These are phyloP conservation scores for Populus pruinosa DNA, from an alignment of 345 rosid genomes.

Conservation along the genomic window DNA sequence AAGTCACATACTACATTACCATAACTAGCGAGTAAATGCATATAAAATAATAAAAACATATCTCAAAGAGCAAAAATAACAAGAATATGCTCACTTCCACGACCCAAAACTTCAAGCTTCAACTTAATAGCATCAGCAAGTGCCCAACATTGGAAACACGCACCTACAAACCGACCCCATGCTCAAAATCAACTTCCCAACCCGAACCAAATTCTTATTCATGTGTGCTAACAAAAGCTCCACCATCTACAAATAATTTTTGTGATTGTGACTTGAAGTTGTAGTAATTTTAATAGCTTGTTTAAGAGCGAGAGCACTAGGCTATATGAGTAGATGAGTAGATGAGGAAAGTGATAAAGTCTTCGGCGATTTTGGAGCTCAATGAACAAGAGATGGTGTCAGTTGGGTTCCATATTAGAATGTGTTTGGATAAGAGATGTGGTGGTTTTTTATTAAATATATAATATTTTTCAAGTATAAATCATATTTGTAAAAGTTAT, in stretches of 20 bases:
- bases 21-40: conserved; percentile 55
- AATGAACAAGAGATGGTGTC: conserved; percentile 49
- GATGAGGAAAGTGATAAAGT: conserved; percentile 76
- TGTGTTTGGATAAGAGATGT: too few species aligned
- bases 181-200: conserved; percentile 73
- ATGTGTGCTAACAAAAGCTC: conserved; percentile 31
- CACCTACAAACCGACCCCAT: conserved; percentile 72
- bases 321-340: conserved; percentile 88
- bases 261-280: neutral
- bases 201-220: conserved; percentile 53
- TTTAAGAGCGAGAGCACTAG: conserved; percentile 72
- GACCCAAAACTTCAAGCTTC: conserved; percentile 66
- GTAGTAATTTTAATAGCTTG: conserved; percentile 65
- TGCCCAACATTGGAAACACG: conserved; percentile 66
- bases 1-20: neutral
- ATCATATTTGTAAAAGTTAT: too few species aligned
- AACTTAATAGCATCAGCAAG: conserved; percentile 71
- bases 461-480: too few species aligned
- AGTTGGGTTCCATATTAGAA: conserved; percentile 67
- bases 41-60: conserved; percentile 55
- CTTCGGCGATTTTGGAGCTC: conserved; percentile 37
- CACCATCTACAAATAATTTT: neutral
- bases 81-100: conserved; percentile 65
- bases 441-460: too few species aligned
- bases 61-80: conserved; percentile 57